Conservation (phyloP, 1,284 basidiomycete genomes). For the Ganoderma multipileum region DNA sequence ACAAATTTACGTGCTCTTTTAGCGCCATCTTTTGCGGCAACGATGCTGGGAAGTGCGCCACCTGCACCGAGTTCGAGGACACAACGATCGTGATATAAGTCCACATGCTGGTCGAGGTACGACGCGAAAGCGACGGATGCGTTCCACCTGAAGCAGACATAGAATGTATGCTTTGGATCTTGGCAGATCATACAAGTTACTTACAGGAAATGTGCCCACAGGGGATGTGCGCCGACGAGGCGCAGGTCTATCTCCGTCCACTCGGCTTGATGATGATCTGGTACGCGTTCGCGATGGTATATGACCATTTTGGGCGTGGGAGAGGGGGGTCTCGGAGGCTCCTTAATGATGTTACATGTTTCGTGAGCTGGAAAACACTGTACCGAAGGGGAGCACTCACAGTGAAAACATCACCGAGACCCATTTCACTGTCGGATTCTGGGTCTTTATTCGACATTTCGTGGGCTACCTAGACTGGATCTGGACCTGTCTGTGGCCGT, state of each 20-base stretch:
- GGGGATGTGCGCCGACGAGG: constrained; percentile 86
- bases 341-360: constrained; percentile 32
- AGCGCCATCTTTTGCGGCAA: constrained; percentile 75
- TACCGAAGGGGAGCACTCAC: constrained; percentile 34
- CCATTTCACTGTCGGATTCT: constrained; percentile 34
- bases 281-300: constrained; percentile 49
- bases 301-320: constrained; percentile 60
- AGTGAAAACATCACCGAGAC: constrained; percentile 44
- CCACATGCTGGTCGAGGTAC: constrained; percentile 67
- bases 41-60: constrained; percentile 86
- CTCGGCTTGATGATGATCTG: constrained; percentile 21
- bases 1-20: constrained; percentile 47
- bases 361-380: constrained; percentile 33
- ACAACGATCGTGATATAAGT: constrained; percentile 49
- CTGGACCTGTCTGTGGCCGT: neutral
- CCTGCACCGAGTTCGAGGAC: constrained; percentile 95
- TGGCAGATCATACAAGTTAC: constrained; percentile 36
- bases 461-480: neutral
- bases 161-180: neutral
- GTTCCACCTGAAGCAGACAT: constrained; percentile 72
- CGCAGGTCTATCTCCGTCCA: constrained; percentile 67
- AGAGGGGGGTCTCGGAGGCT: constrained; percentile 61
- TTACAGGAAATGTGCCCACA: constrained; percentile 93
- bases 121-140: constrained; percentile 79
- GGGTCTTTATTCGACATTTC: constrained; percentile 11